Evolutionary conservation across 495 filamentous ascomycete genomes (phyloP).

Genomic region (Hyphodiscus hymeniophilus): DNA sequence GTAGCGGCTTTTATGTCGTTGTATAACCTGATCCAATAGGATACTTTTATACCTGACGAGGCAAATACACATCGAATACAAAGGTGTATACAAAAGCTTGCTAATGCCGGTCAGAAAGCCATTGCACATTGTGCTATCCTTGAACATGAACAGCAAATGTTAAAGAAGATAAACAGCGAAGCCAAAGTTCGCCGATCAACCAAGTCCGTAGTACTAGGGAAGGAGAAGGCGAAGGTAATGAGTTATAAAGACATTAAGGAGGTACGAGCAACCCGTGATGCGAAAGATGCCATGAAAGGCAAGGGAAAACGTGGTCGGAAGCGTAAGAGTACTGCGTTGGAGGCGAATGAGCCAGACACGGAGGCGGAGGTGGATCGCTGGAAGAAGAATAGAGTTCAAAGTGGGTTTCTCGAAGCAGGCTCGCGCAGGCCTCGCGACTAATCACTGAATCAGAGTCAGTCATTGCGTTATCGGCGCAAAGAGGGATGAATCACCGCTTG

Average conservation of each 20-base stretch:
- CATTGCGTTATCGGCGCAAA: too few relatives aligned
- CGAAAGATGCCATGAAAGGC: conserved; percentile 13
- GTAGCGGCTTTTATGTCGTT: conserved; percentile 20
- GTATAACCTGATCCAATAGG: conserved; percentile 25
- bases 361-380: too few relatives aligned
- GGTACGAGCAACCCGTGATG: conserved; percentile 9
- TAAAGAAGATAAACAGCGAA: conserved; percentile 22
- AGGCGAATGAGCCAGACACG: neutral
- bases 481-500: too few relatives aligned
- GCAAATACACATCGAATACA: conserved; percentile 21
- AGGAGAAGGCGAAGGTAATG: conserved; percentile 22
- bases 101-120: conserved; percentile 24
- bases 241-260: conserved; percentile 16
- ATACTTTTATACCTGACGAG: conserved; percentile 20
- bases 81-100: conserved; percentile 20
- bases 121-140: conserved; percentile 25
- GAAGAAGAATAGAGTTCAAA: too few relatives aligned
- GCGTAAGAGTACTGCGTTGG: conserved; percentile 18
- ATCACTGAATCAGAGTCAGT: too few relatives aligned
- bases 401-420: too few relatives aligned
- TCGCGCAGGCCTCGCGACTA: too few relatives aligned
- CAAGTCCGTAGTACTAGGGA: conserved; percentile 21
- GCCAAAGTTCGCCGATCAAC: conserved; percentile 20
- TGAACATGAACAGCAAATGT: conserved; percentile 18
- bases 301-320: conserved; percentile 19